These are phyloP conservation scores for Aspergillus candidus DNA, from an alignment of 2,329 filamentous ascomycete species.

Conservation along the genomic window DNA sequence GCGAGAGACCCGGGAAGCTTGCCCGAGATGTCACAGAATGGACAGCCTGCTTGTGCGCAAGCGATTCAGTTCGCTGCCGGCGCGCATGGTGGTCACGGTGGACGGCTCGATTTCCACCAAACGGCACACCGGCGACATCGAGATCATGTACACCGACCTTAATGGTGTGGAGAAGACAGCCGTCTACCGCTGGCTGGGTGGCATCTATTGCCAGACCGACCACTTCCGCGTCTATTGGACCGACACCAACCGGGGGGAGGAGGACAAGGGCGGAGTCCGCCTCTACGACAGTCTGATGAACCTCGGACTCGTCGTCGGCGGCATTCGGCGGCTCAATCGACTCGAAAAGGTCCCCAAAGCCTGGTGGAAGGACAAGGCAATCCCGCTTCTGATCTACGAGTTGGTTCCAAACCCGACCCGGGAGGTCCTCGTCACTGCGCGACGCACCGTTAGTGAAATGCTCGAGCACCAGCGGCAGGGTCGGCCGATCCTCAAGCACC, in stretches of 20 bases:
- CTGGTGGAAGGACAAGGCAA: slow-evolving; percentile 17
- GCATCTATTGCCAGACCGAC: slow-evolving; percentile 24
- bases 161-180: slow-evolving; percentile 13
- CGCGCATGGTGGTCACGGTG: slow-evolving; percentile 25
- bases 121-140: slow-evolving; percentile 23
- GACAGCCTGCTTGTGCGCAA: slow-evolving; percentile 2
- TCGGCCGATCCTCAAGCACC: slow-evolving; percentile 5
- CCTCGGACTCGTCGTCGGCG: slow-evolving; percentile 24
- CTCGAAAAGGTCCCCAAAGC: slow-evolving; percentile 20
- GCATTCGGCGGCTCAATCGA: slow-evolving; percentile 8
- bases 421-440: slow-evolving; percentile 13
- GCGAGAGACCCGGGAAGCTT: too few species aligned
- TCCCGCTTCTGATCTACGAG: slow-evolving; percentile 33
- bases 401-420: slow-evolving; percentile 22
- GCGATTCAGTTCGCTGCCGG: slow-evolving; percentile 20
- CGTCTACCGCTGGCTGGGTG: slow-evolving; percentile 35
- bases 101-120: slow-evolving; percentile 8
- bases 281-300: slow-evolving; percentile 28
- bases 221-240: slow-evolving; percentile 29
- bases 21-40: too few species aligned
- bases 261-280: slow-evolving; percentile 14
- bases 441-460: slow-evolving; percentile 12
- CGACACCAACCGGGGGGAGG: slow-evolving; percentile 24
- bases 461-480: neutral
- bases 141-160: slow-evolving; percentile 18